Percentiles rank a stretch among this genome's conserved stretches.
phyloP scores from a whole-genome alignment of 2,329 filamentous ascomycete species.

The Aspergillus hiratsukae region DNA sequence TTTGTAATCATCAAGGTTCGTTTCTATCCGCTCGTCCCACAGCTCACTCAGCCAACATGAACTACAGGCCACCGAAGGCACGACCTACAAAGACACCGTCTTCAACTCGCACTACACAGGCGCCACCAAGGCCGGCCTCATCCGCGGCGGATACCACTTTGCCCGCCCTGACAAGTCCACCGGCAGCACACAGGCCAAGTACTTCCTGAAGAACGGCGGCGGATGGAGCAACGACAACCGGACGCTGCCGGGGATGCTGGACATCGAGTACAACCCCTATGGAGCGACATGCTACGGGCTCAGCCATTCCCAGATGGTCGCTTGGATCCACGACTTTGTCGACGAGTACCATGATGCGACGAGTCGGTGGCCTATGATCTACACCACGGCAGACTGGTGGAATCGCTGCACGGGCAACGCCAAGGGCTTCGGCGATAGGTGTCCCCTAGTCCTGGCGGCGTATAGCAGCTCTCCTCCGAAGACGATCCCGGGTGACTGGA shows the following conservation, averaged over 20 bases:
- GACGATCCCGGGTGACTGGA: conserved; percentile 46
- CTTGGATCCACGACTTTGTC: conserved; percentile 52
- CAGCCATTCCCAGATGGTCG: conserved; percentile 41
- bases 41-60: not conserved
- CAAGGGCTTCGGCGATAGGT: conserved; percentile 43
- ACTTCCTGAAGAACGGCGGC: conserved; percentile 50
- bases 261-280: conserved; percentile 44
- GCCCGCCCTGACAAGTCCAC: conserved; percentile 44
- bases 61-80: conserved; percentile 49
- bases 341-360: conserved; percentile 46
- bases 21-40: not conserved
- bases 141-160: conserved; percentile 55
- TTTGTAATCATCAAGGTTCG: conserved; percentile 10
- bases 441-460: conserved; percentile 46
- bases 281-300: conserved; percentile 44
- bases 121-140: conserved; percentile 49
- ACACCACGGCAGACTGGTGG: conserved; percentile 53
- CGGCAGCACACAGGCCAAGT: conserved; percentile 47
- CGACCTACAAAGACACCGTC: conserved; percentile 39
- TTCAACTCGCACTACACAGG: conserved; percentile 48
- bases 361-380: conserved; percentile 49
- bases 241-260: conserved; percentile 55
- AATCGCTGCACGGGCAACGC: conserved; percentile 48
- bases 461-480: conserved; percentile 39
- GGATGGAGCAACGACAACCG: conserved; percentile 51